Evolutionary conservation across 352 stramenopile genomes (phyloP).

Genomic region (Phytophthora niederhauseri): DNA sequence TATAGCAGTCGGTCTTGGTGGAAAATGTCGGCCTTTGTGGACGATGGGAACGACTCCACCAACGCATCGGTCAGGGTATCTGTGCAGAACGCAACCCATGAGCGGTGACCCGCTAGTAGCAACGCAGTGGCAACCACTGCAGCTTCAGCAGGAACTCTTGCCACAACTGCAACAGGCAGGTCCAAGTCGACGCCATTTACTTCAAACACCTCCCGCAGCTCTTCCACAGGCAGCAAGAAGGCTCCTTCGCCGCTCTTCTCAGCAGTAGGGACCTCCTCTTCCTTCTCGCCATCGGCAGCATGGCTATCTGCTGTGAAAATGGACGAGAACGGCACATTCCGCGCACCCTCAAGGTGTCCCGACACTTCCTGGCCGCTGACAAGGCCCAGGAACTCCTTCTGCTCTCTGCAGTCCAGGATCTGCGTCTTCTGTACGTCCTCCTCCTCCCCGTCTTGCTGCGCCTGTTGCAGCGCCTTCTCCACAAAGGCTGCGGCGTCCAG

Average conservation of each 20-base stretch:
- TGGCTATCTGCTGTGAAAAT: conserved; percentile 44
- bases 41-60: conserved; percentile 40
- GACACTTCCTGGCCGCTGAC: conserved; percentile 42
- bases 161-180: conserved; percentile 50
- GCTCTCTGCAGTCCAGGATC: conserved; percentile 58
- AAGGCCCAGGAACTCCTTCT: conserved; percentile 58
- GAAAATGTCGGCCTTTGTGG: conserved; percentile 55
- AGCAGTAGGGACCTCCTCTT: conserved; percentile 26
- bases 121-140: conserved; percentile 67
- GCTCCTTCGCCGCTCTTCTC: conserved; percentile 33
- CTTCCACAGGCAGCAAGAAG: conserved; percentile 44
- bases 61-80: conserved; percentile 48
- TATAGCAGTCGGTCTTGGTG: conserved; percentile 48
- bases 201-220: conserved; percentile 51
- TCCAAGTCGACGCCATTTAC: conserved; percentile 46
- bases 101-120: conserved; percentile 46
- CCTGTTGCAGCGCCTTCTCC: conserved; percentile 35
- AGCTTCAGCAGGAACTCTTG: conserved; percentile 50
- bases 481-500: conserved; percentile 34
- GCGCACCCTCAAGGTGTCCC: conserved; percentile 58
- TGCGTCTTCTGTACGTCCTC: conserved; percentile 27
- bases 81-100: conserved; percentile 44
- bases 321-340: conserved; percentile 56
- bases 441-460: conserved; percentile 22
- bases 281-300: conserved; percentile 29